phyloP scores from a whole-genome alignment of 257 asterid species.

The Ilex aquifolium region DNA sequence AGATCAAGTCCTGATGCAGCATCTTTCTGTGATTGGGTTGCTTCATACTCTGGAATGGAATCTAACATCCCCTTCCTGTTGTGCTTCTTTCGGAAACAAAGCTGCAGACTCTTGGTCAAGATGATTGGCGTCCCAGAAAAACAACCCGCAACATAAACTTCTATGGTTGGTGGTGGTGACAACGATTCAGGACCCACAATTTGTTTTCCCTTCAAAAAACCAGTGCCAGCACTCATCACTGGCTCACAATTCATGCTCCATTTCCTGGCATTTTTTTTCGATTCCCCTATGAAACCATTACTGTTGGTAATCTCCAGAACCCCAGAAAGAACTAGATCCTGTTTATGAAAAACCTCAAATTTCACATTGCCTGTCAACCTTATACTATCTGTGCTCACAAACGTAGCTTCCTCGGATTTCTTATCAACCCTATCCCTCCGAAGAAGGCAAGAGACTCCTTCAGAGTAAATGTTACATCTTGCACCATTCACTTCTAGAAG shows the following conservation, averaged over 20 bases:
- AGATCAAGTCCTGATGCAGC: constrained; percentile 37
- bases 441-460: constrained; percentile 64
- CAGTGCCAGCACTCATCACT: constrained; percentile 41
- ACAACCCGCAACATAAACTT: constrained; percentile 83
- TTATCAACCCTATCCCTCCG: constrained; percentile 70
- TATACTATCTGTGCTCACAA: constrained; percentile 72
- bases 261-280: constrained; percentile 20
- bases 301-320: constrained; percentile 44
- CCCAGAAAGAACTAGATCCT: constrained; percentile 63
- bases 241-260: constrained; percentile 80
- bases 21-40: constrained; percentile 38
- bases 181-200: constrained; percentile 35
- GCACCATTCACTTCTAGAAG: constrained; percentile 75
- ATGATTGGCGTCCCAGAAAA: constrained; percentile 72
- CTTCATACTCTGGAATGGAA: constrained; percentile 64
- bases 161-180: constrained; percentile 61
- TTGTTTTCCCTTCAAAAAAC: constrained; percentile 68
- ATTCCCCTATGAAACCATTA: constrained; percentile 52
- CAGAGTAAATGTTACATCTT: constrained; percentile 49
- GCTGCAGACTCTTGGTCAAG: constrained; percentile 66
- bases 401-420: constrained; percentile 86
- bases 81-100: constrained; percentile 55
- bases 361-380: constrained; percentile 64
- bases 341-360: constrained; percentile 62
- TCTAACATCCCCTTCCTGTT: constrained; percentile 43